Conservation (phyloP, 192 early-diverging fungal species). For the Gamsiella multidivaricata region DNA sequence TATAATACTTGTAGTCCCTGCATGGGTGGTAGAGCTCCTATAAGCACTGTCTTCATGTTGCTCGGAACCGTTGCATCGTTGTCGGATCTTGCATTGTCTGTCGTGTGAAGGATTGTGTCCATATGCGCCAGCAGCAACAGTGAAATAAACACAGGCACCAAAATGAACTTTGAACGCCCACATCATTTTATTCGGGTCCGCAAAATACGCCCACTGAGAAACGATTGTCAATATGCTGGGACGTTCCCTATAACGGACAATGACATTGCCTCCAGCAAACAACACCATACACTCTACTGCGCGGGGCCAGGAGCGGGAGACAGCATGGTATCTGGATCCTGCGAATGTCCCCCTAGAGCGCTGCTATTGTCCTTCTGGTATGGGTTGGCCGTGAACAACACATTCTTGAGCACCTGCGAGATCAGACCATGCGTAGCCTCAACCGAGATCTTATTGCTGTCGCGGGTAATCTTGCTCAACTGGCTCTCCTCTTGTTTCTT, state of each 20-base stretch:
- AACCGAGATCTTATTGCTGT: conserved; percentile 81
- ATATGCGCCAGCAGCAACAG: too few species aligned
- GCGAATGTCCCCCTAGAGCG: neutral
- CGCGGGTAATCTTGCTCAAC: conserved; percentile 74
- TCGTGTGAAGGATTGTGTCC: neutral
- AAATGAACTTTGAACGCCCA: too few species aligned
- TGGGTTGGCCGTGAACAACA: conserved; percentile 71
- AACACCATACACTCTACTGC: too few species aligned
- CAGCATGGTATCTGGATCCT: neutral
- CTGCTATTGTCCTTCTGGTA: conserved; percentile 18
- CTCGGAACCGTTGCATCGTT: too few species aligned
- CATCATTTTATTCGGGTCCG: too few species aligned
- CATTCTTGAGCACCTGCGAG: conserved; percentile 85
- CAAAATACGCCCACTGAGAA: too few species aligned
- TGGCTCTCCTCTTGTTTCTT: conserved; percentile 73
- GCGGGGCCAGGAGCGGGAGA: neutral
- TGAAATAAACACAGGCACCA: too few species aligned
- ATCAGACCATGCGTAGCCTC: conserved; percentile 87
- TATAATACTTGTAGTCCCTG: conserved; percentile 57
- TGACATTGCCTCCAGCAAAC: too few species aligned
- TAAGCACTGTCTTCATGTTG: neutral
- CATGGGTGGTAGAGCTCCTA: neutral
- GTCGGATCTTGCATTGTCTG: too few species aligned
- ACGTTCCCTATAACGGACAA: too few species aligned
- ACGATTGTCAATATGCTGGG: too few species aligned